Percentiles rank a stretch among this genome's conserved stretches.
Conservation (phyloP, 2,329 filamentous ascomycete genomes). For the Blumeria hordei region DNA sequence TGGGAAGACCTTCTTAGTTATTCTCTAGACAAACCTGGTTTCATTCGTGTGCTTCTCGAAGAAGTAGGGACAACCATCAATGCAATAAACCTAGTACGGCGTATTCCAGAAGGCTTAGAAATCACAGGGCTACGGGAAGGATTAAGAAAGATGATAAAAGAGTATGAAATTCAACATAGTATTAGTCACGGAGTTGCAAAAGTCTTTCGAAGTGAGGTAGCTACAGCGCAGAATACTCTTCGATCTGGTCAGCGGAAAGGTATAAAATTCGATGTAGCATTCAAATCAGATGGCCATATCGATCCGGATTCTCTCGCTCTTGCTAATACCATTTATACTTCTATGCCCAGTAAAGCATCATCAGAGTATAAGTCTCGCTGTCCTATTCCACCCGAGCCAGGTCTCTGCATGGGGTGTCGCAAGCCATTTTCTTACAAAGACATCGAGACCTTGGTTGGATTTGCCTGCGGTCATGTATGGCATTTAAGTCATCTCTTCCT, state of each 20-base stretch:
- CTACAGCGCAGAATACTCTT: slow-evolving; percentile 56
- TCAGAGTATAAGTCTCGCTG: slow-evolving; percentile 2
- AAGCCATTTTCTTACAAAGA: slow-evolving; percentile 35
- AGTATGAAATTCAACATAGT: slow-evolving; percentile 85
- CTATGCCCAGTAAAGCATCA: not conserved
- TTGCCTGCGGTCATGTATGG: slow-evolving; percentile 62
- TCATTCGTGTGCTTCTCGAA: slow-evolving; percentile 76
- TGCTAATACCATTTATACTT: slow-evolving; percentile 3
- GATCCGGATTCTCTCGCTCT: slow-evolving; percentile 18
- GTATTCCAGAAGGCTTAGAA: slow-evolving; percentile 81
- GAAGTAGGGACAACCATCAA: slow-evolving; percentile 88
- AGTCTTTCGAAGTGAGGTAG: slow-evolving; percentile 72
- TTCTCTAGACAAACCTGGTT: slow-evolving; percentile 90
- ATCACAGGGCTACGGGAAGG: slow-evolving; percentile 79
- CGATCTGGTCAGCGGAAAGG: slow-evolving; percentile 59
- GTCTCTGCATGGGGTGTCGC: slow-evolving; percentile 34
- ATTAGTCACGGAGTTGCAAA: slow-evolving; percentile 77
- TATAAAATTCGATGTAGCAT: slow-evolving; percentile 63
- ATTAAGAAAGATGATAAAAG: slow-evolving; percentile 71
- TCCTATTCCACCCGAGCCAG: slow-evolving; percentile 18
- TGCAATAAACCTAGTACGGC: slow-evolving; percentile 67
- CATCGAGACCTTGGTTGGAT: slow-evolving; percentile 50
- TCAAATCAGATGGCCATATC: slow-evolving; percentile 15
- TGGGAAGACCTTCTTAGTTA: slow-evolving; percentile 92
- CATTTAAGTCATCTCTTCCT: slow-evolving; percentile 49